phyloP scores from a whole-genome alignment of 139 green algal genomes.

The Auxenochlorella pyrenoidosa region DNA sequence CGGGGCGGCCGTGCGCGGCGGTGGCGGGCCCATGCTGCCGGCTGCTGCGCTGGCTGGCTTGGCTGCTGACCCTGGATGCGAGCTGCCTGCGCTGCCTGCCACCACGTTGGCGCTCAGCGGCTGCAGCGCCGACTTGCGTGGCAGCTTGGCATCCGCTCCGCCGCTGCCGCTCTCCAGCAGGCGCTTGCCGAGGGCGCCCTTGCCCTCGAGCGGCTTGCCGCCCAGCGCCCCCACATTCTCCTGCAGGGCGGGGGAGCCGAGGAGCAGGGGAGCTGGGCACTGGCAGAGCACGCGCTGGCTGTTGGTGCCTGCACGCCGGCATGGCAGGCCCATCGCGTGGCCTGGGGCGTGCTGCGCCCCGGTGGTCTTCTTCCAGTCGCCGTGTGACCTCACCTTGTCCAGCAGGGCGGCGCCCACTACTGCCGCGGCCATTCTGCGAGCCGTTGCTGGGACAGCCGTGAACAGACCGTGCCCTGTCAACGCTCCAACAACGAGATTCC shows the following conservation, averaged over 20 bases:
- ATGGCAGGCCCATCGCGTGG: neutral
- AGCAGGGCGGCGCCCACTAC: neutral
- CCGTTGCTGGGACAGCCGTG: no score
- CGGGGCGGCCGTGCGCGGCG: conserved; percentile 12
- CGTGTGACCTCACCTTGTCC: neutral
- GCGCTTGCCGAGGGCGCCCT: conserved; percentile 21
- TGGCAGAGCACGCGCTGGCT: no score
- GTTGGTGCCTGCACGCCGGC: neutral
- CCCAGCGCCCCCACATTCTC: conserved; percentile 15
- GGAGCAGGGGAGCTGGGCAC: neutral
- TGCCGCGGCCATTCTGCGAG: neutral
- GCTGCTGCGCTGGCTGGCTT: neutral
- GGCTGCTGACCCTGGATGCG: neutral
- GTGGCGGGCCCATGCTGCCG: conserved; percentile 50
- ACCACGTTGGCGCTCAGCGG: conserved; percentile 33
- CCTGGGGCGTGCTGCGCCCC: neutral
- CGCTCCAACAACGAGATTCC: no score
- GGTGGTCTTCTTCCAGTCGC: neutral
- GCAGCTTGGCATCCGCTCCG: neutral
- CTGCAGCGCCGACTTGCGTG: conserved; percentile 39
- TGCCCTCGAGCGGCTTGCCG: conserved; percentile 26
- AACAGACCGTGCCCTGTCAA: no score
- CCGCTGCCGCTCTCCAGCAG: conserved; percentile 18
- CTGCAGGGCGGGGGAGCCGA: neutral
- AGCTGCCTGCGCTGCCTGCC: conserved; percentile 5